These are phyloP conservation scores for Aspergillus glaucus DNA, from an alignment of 2,329 filamentous ascomycete genomes.

Conservation along the genomic window DNA sequence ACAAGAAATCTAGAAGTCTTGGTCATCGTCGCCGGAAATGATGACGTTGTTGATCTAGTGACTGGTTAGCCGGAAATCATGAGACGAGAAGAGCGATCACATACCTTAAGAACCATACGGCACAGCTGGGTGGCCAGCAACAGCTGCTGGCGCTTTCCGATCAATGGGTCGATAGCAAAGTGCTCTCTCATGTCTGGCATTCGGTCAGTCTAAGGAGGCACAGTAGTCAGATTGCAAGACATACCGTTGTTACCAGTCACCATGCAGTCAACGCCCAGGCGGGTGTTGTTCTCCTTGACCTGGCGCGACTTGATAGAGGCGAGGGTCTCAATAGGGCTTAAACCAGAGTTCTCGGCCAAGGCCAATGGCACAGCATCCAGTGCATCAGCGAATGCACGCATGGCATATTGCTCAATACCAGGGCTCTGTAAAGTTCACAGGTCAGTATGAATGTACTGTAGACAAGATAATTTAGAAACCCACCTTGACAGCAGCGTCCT, in stretches of 20 bases:
- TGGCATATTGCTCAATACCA: constrained; percentile 97
- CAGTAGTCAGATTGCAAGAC: constrained; percentile 12
- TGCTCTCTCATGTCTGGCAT: constrained; percentile 82
- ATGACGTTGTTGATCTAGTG: constrained; percentile 80
- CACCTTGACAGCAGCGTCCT: constrained; percentile 82
- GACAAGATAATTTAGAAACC: constrained; percentile 8
- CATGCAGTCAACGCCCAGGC: constrained; percentile 97
- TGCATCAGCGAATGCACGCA: constrained; percentile 95
- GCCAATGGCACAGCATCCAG: constrained; percentile 93
- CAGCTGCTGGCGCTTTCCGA: constrained; percentile 96
- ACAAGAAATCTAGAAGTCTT: constrained; percentile 63
- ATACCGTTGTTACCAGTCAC: constrained; percentile 77
- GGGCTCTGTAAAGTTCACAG: constrained; percentile 54
- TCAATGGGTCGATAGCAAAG: constrained; percentile 96
- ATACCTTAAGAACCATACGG: constrained; percentile 91
- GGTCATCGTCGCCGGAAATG: constrained; percentile 76
- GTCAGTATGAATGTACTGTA: constrained; percentile 6
- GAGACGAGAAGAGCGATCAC: not conserved
- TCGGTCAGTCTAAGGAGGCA: constrained; percentile 1
- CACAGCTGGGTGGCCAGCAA: constrained; percentile 94
- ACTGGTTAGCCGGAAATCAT: constrained; percentile 12
- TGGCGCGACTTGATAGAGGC: constrained; percentile 95
- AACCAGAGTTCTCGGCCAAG: constrained; percentile 90
- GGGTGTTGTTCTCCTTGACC: constrained; percentile 73
- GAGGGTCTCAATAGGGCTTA: constrained; percentile 92